Percentiles rank a stretch among this genome's conserved stretches.
phyloP scores from a whole-genome alignment of 768 basidiomycete genomes.

The Hericium erinaceus region DNA sequence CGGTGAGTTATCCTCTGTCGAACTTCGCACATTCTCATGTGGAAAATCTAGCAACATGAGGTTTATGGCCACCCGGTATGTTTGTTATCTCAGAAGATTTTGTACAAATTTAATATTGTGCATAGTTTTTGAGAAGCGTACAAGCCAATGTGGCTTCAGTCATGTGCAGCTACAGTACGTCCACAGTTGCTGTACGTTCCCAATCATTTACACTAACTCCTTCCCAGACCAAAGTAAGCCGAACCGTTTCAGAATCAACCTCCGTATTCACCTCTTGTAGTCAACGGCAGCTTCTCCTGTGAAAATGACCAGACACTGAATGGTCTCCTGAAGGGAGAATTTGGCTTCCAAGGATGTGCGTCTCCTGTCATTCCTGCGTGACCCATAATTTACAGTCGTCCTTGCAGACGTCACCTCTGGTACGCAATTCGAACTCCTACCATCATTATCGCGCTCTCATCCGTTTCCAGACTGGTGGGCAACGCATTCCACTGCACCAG shows the following conservation, averaged over 20 bases:
- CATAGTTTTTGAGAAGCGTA: slow-evolving; percentile 16
- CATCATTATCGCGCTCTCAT: not conserved
- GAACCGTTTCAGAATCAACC: not conserved
- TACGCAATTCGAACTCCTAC: not conserved
- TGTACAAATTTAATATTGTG: not conserved
- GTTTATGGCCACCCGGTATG: slow-evolving; percentile 15
- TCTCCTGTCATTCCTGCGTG: not conserved
- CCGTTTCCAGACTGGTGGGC: slow-evolving; percentile 7
- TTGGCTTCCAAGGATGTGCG: slow-evolving; percentile 12
- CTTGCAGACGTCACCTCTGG: slow-evolving; percentile 9
- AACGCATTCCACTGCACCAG: slow-evolving; percentile 5
- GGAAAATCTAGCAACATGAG: slow-evolving; percentile 15
- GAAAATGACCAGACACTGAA: slow-evolving; percentile 9
- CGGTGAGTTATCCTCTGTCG: slow-evolving; percentile 1
- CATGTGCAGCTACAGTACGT: slow-evolving; percentile 20
- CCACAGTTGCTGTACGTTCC: not conserved
- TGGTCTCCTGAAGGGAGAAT: slow-evolving; percentile 7
- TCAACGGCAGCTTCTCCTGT: slow-evolving; percentile 11
- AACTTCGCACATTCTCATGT: not conserved
- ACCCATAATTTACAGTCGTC: not conserved
- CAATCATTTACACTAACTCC: no score
- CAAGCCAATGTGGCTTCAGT: slow-evolving; percentile 18
- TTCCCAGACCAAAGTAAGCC: slow-evolving; percentile 12
- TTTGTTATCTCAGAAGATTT: not conserved
- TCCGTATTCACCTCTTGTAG: not conserved